phyloP scores from a whole-genome alignment of 1,139 yeast genomes.

The Scheffersomyces titani region DNA sequence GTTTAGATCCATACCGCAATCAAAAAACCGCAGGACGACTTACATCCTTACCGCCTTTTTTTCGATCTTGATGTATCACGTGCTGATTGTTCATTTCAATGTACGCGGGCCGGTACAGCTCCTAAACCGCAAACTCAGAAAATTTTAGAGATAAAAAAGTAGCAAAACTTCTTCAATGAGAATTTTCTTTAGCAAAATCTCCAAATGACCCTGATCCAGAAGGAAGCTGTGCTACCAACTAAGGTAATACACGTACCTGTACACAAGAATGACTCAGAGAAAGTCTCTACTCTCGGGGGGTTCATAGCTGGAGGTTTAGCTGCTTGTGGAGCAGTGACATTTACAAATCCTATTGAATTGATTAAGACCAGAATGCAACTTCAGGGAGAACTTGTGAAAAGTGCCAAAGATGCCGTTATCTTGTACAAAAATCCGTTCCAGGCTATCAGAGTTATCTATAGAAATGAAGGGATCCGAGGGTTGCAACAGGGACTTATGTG shows the following conservation, averaged over 20 bases:
- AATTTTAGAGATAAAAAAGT: too few species aligned
- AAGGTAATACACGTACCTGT: background rate
- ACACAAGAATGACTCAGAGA: conserved; percentile 44
- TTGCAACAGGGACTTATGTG: conserved; percentile 84
- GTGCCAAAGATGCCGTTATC: conserved; percentile 47
- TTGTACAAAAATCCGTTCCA: conserved; percentile 82
- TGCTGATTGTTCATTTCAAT: background rate
- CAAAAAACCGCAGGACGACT: background rate
- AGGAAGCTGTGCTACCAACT: background rate
- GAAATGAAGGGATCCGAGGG: conserved; percentile 84
- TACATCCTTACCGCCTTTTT: background rate
- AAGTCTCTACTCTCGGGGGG: conserved; percentile 71
- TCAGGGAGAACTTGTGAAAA: conserved; percentile 81
- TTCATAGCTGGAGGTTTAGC: conserved; percentile 93
- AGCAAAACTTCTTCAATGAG: background rate
- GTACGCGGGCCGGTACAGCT: background rate
- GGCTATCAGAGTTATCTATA: conserved; percentile 72
- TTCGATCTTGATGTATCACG: background rate
- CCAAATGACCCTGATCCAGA: background rate
- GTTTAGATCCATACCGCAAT: background rate
- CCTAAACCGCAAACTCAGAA: background rate
- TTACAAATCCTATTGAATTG: conserved; percentile 92
- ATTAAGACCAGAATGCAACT: conserved; percentile 95
- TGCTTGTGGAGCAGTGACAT: conserved; percentile 96
- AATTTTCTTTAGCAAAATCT: background rate